Conservation (phyloP, 2,329 filamentous ascomycete genomes). For the Colletotrichum somersetense region DNA sequence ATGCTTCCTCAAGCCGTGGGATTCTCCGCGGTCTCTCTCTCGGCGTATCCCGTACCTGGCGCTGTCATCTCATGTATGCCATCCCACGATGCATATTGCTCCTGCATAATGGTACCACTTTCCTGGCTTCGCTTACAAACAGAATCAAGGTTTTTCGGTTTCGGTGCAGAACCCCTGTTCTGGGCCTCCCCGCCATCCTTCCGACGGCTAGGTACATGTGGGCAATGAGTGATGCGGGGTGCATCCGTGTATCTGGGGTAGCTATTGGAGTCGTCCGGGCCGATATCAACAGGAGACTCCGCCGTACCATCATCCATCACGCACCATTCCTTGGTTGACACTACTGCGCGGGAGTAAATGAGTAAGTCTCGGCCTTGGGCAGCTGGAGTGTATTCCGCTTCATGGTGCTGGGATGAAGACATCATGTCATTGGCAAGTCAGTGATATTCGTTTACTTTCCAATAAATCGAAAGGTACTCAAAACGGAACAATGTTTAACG, state of each 20-base stretch:
- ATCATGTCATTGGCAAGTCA: neutral
- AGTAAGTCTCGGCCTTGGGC: constrained; percentile 5
- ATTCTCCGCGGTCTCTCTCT: constrained; percentile 30
- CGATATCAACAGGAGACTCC: constrained; percentile 42
- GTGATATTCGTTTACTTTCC: neutral
- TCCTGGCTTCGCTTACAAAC: neutral
- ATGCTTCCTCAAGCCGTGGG: neutral
- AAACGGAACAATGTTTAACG: neutral
- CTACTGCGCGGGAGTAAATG: constrained; percentile 27
- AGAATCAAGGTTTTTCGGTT: constrained; percentile 39
- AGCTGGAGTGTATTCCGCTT: constrained; percentile 7
- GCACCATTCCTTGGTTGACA: constrained; percentile 18
- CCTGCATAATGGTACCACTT: constrained; percentile 27
- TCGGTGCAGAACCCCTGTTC: constrained; percentile 35
- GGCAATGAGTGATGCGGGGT: constrained; percentile 35
- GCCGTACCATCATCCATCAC: constrained; percentile 31
- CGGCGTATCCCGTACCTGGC: constrained; percentile 35
- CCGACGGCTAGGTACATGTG: constrained; percentile 23
- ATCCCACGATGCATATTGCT: constrained; percentile 26
- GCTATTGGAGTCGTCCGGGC: constrained; percentile 35
- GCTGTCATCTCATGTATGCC: constrained; percentile 21
- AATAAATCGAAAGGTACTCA: neutral
- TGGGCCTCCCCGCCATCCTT: constrained; percentile 27
- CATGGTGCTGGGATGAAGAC: constrained; percentile 16
- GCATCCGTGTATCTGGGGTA: constrained; percentile 41